Evolutionary conservation across 257 asterid genomes (phyloP).

Genomic region (Solanum medicagineum): DNA sequence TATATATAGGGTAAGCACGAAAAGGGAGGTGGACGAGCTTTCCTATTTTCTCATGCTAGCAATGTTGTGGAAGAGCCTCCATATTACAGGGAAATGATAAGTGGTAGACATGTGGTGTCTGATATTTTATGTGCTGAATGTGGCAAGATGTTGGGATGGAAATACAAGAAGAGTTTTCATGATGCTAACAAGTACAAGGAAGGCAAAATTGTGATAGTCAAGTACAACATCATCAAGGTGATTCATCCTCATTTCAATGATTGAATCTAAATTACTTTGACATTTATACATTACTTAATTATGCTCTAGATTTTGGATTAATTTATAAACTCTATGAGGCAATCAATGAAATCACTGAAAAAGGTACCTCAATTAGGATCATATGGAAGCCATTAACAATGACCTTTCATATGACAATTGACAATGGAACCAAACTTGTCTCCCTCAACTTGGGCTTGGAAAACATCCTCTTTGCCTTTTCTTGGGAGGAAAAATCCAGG

Average conservation of each 20-base stretch:
- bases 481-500: not conserved
- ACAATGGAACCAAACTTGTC: not conserved
- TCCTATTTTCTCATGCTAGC: conserved; percentile 23
- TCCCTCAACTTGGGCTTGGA: not conserved
- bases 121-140: conserved; percentile 28
- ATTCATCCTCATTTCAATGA: not conserved
- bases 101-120: conserved; percentile 19
- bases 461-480: not conserved
- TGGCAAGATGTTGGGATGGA: conserved; percentile 28
- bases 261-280: not conserved
- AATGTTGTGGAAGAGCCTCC: conserved; percentile 19
- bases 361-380: not conserved
- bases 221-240: conserved; percentile 18
- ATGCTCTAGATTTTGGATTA: not conserved
- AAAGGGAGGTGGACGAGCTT: conserved; percentile 16
- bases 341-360: not conserved
- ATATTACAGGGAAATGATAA: conserved; percentile 5
- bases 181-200: conserved; percentile 9
- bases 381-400: not conserved
- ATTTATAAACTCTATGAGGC: not conserved
- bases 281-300: not conserved
- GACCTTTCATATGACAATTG: not conserved
- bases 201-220: conserved; percentile 20
- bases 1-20: not conserved
- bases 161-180: conserved; percentile 14